Base-by-base conservation (phyloP, 192 early-diverging fungal genomes). In the Backusella morwellensis region DNA sequence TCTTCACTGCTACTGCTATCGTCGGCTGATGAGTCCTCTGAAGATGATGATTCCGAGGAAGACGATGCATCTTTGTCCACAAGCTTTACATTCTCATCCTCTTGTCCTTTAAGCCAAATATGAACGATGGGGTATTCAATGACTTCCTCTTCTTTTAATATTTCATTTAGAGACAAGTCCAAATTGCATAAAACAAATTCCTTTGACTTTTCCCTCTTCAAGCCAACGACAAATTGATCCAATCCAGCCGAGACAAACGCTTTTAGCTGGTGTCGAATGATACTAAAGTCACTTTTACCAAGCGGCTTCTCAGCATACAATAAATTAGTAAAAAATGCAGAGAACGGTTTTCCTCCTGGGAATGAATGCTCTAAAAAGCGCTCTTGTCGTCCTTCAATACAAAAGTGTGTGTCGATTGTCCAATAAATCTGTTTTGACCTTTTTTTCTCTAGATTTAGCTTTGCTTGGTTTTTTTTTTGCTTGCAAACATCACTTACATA, bases 341-440 rank as follows among this genome's bases (percentile, higher is more conserved):
- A 36, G n/a, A 84, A 35, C 4, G 77, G n/a, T 41, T 78, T 71
- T 35, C 68, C 26, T 32, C 72, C 35, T 40, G 74, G 68, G 54
- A 77, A 75, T 1, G 72, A 68, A 44, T 84, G 82, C 17, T 80
- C 70, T n/a, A 80, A 47, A 21, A 80, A 69, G 35, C 66, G 73
- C 40, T 80, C 74, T 6, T 75, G 63, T 4, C 52, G 35, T 47
- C 35, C 68, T 23, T 76, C 44, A 2, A 54, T 26, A 54, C 70
- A 76, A 59, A 88, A 88, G 5, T 80, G 47, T 71, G 77, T 82
- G 54, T 88, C 87, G 5, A 88, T 63, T 4, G 85, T 82, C 87
- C 87, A 88, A 15, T 81, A 73, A n/a, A 88, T 78, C 44, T 81
- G 77, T 38, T 76, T 78, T 11, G 75, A 71, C 36, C 87, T 88